Evolutionary conservation across 805 yeast species (phyloP), one percentile per base, ranked within the genome.

Genomic region (Candida peoriensis): DNA sequence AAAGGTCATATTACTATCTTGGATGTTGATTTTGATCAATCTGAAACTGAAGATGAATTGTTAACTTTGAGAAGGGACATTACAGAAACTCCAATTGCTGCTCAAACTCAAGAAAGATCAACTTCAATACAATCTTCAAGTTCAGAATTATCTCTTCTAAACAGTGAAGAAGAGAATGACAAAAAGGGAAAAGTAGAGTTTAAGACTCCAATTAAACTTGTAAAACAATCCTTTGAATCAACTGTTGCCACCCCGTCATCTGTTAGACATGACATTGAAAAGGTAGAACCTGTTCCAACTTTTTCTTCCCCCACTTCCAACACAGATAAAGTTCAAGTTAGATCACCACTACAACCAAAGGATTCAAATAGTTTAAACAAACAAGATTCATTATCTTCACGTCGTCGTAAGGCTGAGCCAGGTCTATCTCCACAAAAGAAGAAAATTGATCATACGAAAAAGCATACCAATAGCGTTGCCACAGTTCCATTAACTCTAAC

Each of bases 1-100:
- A 77, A 85, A 45, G 82, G 83, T n/a, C 76, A 78, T 36, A 52
- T 74, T 13, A 60, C 74, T 1, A 50, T 76, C 31, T 57, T 80
- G 20, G 77, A 77, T 42, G 68, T 74, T 5, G 57, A 63, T 25
- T 61, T 57, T 14, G 70, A 69, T 17, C 74, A 66, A 12, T 59
- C 64, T 2, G 64, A 62, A 38, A 58, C 66, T 3, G 64, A 62
- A 31, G 66, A 58, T 41, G 67, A 61, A 38, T 41, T 53, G 34
- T 52, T 54, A 11, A 47, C 49, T 8, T 29, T 60, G 33, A 42
- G 38, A 12, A 38, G 28, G 15, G n/a, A n/a, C n/a, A n/a, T n/a
- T n/a, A 19, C 15, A 15, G 28, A 25, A 8, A 15, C 16, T 18
- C 20, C 18, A 7, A 13, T 16, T 10, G 20, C 23, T 25, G 9